Evolutionary conservation across 202 grass and related monocot genomes (phyloP).

Genomic region (Carex arenaria): DNA sequence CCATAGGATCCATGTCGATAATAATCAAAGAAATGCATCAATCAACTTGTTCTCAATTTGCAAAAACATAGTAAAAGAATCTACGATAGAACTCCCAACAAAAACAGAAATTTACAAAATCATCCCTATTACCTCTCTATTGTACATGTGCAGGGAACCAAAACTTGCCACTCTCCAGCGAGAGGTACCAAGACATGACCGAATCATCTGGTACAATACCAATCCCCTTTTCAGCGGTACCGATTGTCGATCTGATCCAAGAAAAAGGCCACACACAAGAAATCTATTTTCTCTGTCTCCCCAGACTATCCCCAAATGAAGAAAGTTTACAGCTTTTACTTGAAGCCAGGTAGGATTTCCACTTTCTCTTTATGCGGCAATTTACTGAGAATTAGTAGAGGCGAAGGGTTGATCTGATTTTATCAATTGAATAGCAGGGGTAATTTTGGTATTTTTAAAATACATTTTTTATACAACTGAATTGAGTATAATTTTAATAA

Average conservation of each 20-base stretch:
- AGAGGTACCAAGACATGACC: conserved; percentile 82
- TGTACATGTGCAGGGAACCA: conserved; percentile 99
- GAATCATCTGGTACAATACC: conserved; percentile 41
- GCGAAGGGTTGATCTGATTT: no score
- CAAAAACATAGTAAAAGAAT: conserved; percentile 18
- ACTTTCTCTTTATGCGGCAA: no score
- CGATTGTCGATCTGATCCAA: conserved; percentile 57
- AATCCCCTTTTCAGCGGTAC: conserved; percentile 16
- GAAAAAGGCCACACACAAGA: conserved; percentile 78
- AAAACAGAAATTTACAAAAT: conserved; percentile 14
- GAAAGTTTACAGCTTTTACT: no score
- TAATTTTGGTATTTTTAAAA: no score
- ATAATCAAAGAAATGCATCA: conserved; percentile 6
- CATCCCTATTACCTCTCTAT: conserved; percentile 69
- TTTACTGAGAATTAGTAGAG: no score
- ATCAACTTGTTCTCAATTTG: conserved; percentile 17
- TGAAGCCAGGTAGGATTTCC: no score
- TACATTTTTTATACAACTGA: no score
- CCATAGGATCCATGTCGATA: not conserved
- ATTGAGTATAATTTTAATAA: no score
- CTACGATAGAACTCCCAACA: conserved; percentile 16
- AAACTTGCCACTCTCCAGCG: conserved; percentile 72
- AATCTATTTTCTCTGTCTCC: conserved; percentile 57
- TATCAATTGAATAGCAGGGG: no score
- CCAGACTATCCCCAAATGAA: conserved; percentile 9